Conservation (phyloP, 2,329 filamentous ascomycete species). For the Colletotrichum agaves region DNA sequence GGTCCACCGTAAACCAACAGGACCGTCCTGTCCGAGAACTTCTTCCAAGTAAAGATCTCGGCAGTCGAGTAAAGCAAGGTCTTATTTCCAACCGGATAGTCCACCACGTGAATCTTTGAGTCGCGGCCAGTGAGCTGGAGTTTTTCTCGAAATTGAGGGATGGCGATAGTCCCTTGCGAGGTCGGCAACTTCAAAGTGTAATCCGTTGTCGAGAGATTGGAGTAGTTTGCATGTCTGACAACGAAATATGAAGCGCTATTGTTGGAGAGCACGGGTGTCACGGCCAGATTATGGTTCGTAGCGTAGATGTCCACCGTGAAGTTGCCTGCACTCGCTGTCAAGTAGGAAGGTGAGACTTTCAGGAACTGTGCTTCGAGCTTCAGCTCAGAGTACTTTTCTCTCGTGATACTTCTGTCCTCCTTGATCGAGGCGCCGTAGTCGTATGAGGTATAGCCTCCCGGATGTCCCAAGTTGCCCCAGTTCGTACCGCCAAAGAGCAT, state of each 20-base stretch:
- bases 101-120: slow-evolving; percentile 74
- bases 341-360: slow-evolving; percentile 76
- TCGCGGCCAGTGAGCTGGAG: slow-evolving; percentile 71
- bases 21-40: slow-evolving; percentile 67
- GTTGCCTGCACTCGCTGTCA: slow-evolving; percentile 67
- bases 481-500: slow-evolving; percentile 87
- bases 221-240: slow-evolving; percentile 73
- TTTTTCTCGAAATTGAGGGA: slow-evolving; percentile 68
- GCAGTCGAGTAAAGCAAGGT: slow-evolving; percentile 75
- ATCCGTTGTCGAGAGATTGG: slow-evolving; percentile 62
- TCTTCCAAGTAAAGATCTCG: slow-evolving; percentile 77
- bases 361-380: slow-evolving; percentile 82
- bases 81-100: slow-evolving; percentile 71
- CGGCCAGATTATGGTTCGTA: slow-evolving; percentile 60
- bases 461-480: slow-evolving; percentile 82
- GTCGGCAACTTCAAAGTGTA: slow-evolving; percentile 74
- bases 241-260: slow-evolving; percentile 71
- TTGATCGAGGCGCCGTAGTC: slow-evolving; percentile 68
- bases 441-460: slow-evolving; percentile 70
- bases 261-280: slow-evolving; percentile 70
- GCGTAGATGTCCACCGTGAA: slow-evolving; percentile 63
- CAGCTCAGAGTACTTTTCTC: slow-evolving; percentile 83
- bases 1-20: slow-evolving; percentile 72
- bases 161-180: slow-evolving; percentile 56
- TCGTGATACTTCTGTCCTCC: slow-evolving; percentile 73